These are phyloP conservation scores for Trypanosoma lewisi DNA, from an alignment of 208 protist species.

Conservation along the genomic window DNA sequence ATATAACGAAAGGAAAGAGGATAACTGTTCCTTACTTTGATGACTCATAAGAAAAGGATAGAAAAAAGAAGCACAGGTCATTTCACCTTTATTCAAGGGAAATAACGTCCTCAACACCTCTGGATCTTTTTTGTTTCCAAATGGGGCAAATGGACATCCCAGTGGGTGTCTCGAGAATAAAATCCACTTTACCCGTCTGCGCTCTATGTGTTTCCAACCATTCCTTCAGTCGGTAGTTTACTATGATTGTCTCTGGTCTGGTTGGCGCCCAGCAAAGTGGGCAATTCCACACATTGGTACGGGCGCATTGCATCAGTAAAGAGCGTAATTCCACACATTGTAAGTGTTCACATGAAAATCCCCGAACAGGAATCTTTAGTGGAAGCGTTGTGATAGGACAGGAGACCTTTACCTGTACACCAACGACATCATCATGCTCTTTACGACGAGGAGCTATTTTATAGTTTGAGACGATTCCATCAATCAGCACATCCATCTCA, in stretches of 20 bases:
- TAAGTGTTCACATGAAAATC: slow-evolving; percentile 65
- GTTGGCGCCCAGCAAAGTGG: slow-evolving; percentile 68
- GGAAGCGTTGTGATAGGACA: slow-evolving; percentile 68
- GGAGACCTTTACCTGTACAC: slow-evolving; percentile 47
- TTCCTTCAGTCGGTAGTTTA: slow-evolving; percentile 76
- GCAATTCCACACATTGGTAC: slow-evolving; percentile 84
- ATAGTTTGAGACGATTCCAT: slow-evolving; percentile 49
- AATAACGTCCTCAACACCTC: slow-evolving; percentile 21
- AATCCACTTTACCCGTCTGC: slow-evolving; percentile 41
- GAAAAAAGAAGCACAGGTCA: slow-evolving; percentile 10
- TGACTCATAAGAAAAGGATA: slow-evolving; percentile 18
- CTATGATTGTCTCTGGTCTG: slow-evolving; percentile 46
- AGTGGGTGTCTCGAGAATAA: slow-evolving; percentile 54
- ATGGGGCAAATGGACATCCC: slow-evolving; percentile 22
- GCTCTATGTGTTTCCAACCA: slow-evolving; percentile 54
- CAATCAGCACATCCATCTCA: slow-evolving; percentile 29
- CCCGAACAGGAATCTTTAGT: slow-evolving; percentile 62
- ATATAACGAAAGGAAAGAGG: too few species aligned
- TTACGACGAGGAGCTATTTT: background rate
- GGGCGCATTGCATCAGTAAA: slow-evolving; percentile 55
- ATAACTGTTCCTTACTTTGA: too few species aligned
- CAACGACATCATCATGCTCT: slow-evolving; percentile 26
- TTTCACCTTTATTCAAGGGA: slow-evolving; percentile 19
- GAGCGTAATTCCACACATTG: slow-evolving; percentile 81
- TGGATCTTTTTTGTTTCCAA: slow-evolving; percentile 22